Evolutionary conservation across 768 basidiomycete genomes (phyloP).

Genomic region (Suillus occidentalis): DNA sequence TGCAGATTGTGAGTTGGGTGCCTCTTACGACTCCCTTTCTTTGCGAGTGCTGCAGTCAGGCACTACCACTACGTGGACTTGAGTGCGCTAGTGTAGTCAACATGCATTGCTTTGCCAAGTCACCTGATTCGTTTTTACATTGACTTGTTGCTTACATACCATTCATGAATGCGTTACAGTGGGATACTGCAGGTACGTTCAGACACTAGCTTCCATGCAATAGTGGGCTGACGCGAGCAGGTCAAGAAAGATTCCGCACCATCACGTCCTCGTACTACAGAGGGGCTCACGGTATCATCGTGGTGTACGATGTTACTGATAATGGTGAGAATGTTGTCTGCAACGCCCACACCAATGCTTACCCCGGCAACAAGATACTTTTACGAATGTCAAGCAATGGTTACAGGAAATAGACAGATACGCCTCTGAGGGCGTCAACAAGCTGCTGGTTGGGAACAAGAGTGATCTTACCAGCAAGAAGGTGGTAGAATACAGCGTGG

Average conservation of each 20-base stretch:
- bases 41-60: background rate
- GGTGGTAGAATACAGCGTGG: constrained; percentile 85
- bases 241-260: constrained; percentile 98
- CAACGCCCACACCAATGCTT: constrained; percentile 5
- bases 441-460: constrained; percentile 98
- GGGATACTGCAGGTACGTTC: constrained; percentile 90
- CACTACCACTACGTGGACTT: background rate
- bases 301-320: constrained; percentile 98
- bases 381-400: constrained; percentile 95
- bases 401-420: constrained; percentile 92
- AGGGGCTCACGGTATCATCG: constrained; percentile 96
- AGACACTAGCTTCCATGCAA: background rate
- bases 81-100: background rate
- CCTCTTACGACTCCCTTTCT: constrained; percentile 8
- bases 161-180: constrained; percentile 42
- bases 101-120: background rate
- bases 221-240: constrained; percentile 36
- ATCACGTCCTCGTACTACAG: constrained; percentile 99
- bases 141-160: constrained; percentile 28
- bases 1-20: constrained; percentile 83
- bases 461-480: constrained; percentile 98
- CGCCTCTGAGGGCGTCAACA: constrained; percentile 98
- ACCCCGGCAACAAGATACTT: constrained; percentile 64
- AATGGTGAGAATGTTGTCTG: constrained; percentile 52
- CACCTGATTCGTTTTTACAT: background rate